Evolutionary conservation across 176 grass and related monocot genomes (phyloP), one percentile per base, ranked within the genome.

Genomic region (Zoysia japonica): DNA sequence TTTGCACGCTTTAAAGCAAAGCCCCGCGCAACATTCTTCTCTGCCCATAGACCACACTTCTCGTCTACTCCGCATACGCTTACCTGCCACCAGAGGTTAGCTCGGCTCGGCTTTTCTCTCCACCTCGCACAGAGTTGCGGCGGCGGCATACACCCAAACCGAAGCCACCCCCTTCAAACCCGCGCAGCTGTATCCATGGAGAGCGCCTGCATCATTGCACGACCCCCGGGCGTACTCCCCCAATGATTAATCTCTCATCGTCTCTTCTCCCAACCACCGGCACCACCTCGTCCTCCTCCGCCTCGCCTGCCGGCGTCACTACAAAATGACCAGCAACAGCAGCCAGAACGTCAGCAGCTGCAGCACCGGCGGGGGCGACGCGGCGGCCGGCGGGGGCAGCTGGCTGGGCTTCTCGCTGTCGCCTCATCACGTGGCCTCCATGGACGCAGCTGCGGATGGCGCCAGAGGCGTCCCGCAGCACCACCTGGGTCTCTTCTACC

Each of bases 391-490:
- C 47, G 83, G 83, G n/a, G 71, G 42, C 13, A 68, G 53, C 85
- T 99, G 96, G 96, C 78, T 99, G 28, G 90, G 88, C 11, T 99
- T 99, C 88, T 93, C 96, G 51, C 90, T 95, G 64, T 96, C 90
- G 59, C 88, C 92, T 72, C 84, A 89, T 65, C 84, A 89, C 59
- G 72, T 89, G 85, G 41, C 50, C 12, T 52, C 68, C 78, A 89
- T 97, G 86, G 93, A 86, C 44, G 67, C 71, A 11, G 59, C 75
- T 0, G 41, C 44, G 3, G 76, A 75, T 16, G 74, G 63, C 62
- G 49, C 68, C 6, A 20, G 3, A 9, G n/a, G 68, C 66, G 72
- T 69, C 80, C 83, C 85, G 7, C 87, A 70, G 42, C 72, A 71
- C 5, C 49, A 75, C 42, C 74, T 79, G 3, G 81, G 57, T 35